Evolutionary conservation across 2,329 filamentous ascomycete genomes (phyloP).

Genomic region (Teratosphaeria zuluensis): DNA sequence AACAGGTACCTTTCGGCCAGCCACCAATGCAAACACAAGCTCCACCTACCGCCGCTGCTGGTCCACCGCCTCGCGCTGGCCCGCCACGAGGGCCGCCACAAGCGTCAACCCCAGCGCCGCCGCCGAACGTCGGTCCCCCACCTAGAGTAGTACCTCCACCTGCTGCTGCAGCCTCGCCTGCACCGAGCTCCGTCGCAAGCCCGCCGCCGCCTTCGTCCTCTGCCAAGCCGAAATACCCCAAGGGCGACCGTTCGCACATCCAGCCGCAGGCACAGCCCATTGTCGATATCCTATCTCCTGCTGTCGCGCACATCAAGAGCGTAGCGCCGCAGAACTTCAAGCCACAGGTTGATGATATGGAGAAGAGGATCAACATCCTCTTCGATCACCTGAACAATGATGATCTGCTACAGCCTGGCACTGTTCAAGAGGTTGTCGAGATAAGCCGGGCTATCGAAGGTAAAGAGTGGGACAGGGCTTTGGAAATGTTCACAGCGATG

Average conservation of each 20-base stretch:
- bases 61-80: slow-evolving; percentile 36
- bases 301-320: slow-evolving; percentile 80
- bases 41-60: slow-evolving; percentile 28
- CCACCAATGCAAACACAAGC: slow-evolving; percentile 32
- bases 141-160: not conserved
- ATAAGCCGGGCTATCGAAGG: slow-evolving; percentile 36
- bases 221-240: slow-evolving; percentile 33
- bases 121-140: slow-evolving; percentile 12
- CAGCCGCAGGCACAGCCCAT: slow-evolving; percentile 65
- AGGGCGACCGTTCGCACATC: slow-evolving; percentile 82
- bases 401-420: slow-evolving; percentile 74
- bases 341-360: slow-evolving; percentile 82
- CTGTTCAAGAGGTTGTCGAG: slow-evolving; percentile 55
- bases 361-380: slow-evolving; percentile 80
- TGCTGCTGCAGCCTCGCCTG: not conserved
- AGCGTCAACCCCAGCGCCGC: slow-evolving; percentile 26
- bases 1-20: slow-evolving; percentile 30
- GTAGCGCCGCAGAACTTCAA: slow-evolving; percentile 81
- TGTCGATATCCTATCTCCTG: slow-evolving; percentile 68
- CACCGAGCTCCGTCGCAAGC: not conserved
- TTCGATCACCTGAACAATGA: slow-evolving; percentile 97
- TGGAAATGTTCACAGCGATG: slow-evolving; percentile 35
- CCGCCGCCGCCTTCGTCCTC: slow-evolving; percentile 30
- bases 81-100: slow-evolving; percentile 28
- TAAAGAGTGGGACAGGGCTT: slow-evolving; percentile 37